phyloP scores from a whole-genome alignment of 164 flowering plant genomes.

The Umbellularia californica region DNA sequence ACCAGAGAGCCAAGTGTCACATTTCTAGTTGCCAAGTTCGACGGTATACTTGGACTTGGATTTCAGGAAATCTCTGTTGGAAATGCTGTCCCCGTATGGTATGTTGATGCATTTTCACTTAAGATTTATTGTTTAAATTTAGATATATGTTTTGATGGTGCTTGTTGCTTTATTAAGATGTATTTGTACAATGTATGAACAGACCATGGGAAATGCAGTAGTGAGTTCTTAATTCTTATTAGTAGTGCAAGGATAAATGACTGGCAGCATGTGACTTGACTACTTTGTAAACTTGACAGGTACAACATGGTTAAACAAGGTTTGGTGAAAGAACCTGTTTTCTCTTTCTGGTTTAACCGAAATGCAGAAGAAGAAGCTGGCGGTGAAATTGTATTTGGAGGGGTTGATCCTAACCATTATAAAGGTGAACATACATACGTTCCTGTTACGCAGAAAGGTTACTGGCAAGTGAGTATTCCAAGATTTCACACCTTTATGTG shows the following conservation, averaged over 20 bases:
- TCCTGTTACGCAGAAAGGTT: conserved; percentile 82
- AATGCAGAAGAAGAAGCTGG: conserved; percentile 65
- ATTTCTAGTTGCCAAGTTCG: conserved; percentile 85
- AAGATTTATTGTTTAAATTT: background rate
- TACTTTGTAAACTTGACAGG: conserved; percentile 32
- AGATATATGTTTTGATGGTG: background rate
- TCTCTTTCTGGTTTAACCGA: conserved; percentile 87
- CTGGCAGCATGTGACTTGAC: background rate
- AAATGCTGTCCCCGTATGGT: conserved; percentile 80
- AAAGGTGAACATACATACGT: conserved; percentile 84
- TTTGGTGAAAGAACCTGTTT: conserved; percentile 62
- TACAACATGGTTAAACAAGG: conserved; percentile 81
- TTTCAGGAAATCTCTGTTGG: conserved; percentile 88
- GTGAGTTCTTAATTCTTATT: no score
- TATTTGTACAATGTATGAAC: no score
- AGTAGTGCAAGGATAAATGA: background rate
- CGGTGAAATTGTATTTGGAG: conserved; percentile 92
- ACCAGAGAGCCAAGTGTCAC: conserved; percentile 74
- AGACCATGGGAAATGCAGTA: no score
- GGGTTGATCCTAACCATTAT: conserved; percentile 72
- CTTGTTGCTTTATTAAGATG: no score
- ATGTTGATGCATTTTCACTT: conserved; percentile 9
- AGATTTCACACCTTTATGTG: background rate
- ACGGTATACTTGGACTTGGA: conserved; percentile 94
- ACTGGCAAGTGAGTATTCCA: conserved; percentile 78